Conservation (phyloP, 805 yeast genomes). For the Candida nemodendra region DNA sequence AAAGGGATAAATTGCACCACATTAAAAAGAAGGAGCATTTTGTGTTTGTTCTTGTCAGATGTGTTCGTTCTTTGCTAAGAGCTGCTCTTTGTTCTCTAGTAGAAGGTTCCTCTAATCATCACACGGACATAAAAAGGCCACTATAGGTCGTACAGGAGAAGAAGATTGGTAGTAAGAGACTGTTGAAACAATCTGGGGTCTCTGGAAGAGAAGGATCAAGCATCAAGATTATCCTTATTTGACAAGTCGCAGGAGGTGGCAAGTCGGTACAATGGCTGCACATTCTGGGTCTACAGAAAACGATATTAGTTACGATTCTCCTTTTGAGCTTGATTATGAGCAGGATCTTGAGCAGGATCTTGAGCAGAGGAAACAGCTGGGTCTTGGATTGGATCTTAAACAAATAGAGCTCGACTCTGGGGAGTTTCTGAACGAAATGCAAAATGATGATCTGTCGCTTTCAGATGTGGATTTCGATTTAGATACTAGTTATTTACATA, state of each 20-base stretch:
- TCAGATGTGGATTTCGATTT: constrained; percentile 16
- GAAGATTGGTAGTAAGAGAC: too few relatives aligned
- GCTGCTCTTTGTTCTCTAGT: background rate
- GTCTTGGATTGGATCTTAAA: constrained; percentile 12
- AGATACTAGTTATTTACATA: constrained; percentile 8
- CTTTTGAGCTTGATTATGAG: constrained; percentile 4
- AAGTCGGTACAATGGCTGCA: background rate
- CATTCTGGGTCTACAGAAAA: constrained; percentile 1
- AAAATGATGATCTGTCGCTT: constrained; percentile 15
- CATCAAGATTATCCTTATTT: too few relatives aligned
- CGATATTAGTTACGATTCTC: constrained; percentile 1
- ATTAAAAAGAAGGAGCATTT: constrained; percentile 7
- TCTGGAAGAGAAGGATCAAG: too few relatives aligned
- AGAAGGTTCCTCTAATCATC: background rate
- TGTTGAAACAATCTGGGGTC: too few relatives aligned
- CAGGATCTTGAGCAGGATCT: background rate
- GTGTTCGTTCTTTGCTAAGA: background rate
- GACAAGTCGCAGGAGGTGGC: too few relatives aligned
- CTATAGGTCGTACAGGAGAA: background rate
- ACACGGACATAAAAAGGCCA: background rate
- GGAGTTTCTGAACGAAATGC: constrained; percentile 16
- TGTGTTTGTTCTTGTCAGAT: constrained; percentile 1
- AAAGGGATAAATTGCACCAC: constrained; percentile 1
- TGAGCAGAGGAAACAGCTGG: constrained; percentile 7
- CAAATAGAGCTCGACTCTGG: constrained; percentile 15